These are phyloP conservation scores for Exophiala sp. DNA, from an alignment of 2,329 filamentous ascomycete genomes.

Conservation along the genomic window DNA sequence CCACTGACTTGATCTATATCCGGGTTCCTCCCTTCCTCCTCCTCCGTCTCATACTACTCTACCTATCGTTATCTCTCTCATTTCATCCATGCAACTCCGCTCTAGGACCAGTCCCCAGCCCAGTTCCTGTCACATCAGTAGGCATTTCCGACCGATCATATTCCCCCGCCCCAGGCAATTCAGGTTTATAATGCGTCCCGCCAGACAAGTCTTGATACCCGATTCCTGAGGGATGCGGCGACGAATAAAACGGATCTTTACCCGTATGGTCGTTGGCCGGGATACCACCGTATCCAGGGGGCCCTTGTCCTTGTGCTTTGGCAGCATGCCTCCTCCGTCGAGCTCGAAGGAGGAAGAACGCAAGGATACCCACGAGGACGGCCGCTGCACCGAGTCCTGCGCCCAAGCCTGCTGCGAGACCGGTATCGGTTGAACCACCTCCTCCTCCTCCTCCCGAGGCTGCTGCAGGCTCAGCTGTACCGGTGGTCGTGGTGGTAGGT, in stretches of 20 bases:
- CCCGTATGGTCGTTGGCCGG: background rate
- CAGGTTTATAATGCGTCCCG: background rate
- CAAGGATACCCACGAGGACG: slow-evolving; percentile 10
- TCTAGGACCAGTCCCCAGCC: too few species aligned
- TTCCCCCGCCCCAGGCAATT: slow-evolving; percentile 8
- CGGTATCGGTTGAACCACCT: slow-evolving; percentile 11
- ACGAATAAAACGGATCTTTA: slow-evolving; percentile 1
- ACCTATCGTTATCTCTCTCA: too few species aligned
- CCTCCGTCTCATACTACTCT: too few species aligned
- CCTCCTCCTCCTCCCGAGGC: slow-evolving; percentile 1
- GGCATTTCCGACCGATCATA: slow-evolving; percentile 4
- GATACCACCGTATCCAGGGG: background rate
- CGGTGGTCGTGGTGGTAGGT: too few species aligned
- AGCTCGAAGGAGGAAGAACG: slow-evolving; percentile 10
- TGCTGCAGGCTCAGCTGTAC: background rate
- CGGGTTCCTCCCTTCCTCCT: too few species aligned
- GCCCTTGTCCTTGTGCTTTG: background rate
- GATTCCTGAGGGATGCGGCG: background rate
- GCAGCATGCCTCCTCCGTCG: background rate
- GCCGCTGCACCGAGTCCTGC: slow-evolving; percentile 12
- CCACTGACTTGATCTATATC: too few species aligned
- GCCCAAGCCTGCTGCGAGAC: slow-evolving; percentile 12
- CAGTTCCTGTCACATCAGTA: too few species aligned
- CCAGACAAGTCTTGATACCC: slow-evolving; percentile 1
- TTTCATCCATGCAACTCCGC: too few species aligned